A percentile compares a stretch with the other conserved stretches of the same genome.
phyloP scores from a whole-genome alignment of 176 grass and related monocot genomes.

The Microstegium vimineum region DNA sequence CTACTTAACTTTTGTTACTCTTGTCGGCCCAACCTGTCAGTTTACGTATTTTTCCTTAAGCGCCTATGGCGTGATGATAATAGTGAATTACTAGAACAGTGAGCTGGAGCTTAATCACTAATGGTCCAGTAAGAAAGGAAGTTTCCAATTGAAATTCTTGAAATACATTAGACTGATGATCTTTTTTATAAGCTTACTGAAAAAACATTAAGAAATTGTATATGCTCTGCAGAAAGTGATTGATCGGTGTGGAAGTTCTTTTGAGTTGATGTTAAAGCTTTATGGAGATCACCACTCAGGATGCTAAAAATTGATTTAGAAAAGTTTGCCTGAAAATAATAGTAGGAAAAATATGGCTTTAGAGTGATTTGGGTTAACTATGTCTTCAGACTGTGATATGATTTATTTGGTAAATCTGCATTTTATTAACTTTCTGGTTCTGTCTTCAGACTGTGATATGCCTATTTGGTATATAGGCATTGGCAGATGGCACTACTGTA shows the following conservation, averaged over 20 bases:
- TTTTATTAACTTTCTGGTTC: slow-evolving; percentile 45
- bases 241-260: background rate
- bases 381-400: background rate
- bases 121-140: background rate
- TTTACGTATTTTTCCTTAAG: background rate
- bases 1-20: background rate
- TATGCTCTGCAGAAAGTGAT: background rate
- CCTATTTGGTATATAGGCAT: background rate
- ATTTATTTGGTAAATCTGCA: slow-evolving; percentile 13
- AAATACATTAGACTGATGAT: background rate
- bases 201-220: background rate
- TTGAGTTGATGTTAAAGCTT: background rate
- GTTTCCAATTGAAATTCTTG: background rate
- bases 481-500: background rate
- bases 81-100: background rate
- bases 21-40: background rate
- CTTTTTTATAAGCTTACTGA: background rate
- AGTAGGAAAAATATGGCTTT: no score
- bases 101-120: background rate
- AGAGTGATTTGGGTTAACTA: slow-evolving; percentile 35
- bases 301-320: background rate
- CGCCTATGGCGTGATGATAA: background rate
- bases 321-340: background rate
- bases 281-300: background rate
- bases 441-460: no score